Percentiles rank a stretch among this genome's conserved stretches.
Evolutionary conservation across 2,329 filamentous ascomycete genomes (phyloP).

Genomic region (Parascedosporium putredinis): DNA sequence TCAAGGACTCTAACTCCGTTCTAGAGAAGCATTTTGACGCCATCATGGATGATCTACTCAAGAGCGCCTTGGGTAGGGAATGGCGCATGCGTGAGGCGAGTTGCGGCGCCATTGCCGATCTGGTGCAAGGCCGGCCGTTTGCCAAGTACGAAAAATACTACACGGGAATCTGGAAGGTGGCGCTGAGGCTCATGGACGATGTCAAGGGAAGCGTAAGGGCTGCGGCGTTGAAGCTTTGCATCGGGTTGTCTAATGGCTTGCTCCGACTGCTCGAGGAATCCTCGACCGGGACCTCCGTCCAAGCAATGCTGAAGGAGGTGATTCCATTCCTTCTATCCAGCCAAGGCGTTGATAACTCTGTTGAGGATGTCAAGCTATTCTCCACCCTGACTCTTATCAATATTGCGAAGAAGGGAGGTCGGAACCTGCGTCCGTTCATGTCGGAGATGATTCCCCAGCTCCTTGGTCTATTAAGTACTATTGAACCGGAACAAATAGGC

Average conservation of each 20-base stretch:
- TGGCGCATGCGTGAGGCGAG: slow-evolving; percentile 91
- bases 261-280: slow-evolving; percentile 78
- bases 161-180: slow-evolving; percentile 71
- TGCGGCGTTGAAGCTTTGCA: slow-evolving; percentile 72
- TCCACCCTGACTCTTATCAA: slow-evolving; percentile 75
- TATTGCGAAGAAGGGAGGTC: slow-evolving; percentile 82
- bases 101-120: slow-evolving; percentile 78
- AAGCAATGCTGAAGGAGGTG: slow-evolving; percentile 73
- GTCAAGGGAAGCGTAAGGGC: slow-evolving; percentile 84
- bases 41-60: slow-evolving; percentile 80
- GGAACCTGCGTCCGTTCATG: slow-evolving; percentile 67
- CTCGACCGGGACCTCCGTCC: slow-evolving; percentile 57
- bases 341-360: slow-evolving; percentile 79
- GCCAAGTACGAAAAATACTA: slow-evolving; percentile 76
- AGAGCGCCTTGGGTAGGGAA: slow-evolving; percentile 78
- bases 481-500: slow-evolving; percentile 84
- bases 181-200: slow-evolving; percentile 88
- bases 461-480: slow-evolving; percentile 69
- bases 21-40: slow-evolving; percentile 75
- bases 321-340: slow-evolving; percentile 84
- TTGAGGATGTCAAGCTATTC: slow-evolving; percentile 78
- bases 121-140: slow-evolving; percentile 71
- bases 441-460: slow-evolving; percentile 72
- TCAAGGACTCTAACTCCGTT: slow-evolving; percentile 71
- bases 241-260: slow-evolving; percentile 73